Evolutionary conservation across 2,329 filamentous ascomycete genomes (phyloP).

Genomic region (Epichloe festucae): DNA sequence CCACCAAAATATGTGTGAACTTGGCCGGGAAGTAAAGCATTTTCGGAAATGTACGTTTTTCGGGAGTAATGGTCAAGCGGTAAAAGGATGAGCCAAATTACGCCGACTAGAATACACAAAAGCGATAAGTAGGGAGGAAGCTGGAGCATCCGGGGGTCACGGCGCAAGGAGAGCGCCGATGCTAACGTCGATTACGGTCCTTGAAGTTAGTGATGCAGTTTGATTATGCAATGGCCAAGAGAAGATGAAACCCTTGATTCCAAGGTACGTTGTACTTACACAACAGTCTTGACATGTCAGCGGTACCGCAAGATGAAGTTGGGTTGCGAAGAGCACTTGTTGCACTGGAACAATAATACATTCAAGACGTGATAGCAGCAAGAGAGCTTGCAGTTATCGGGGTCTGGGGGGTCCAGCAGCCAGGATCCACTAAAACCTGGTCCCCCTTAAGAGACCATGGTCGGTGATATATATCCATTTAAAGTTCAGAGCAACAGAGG

Average conservation of each 20-base stretch:
- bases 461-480: too few species aligned
- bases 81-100: constrained; percentile 80
- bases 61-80: constrained; percentile 86
- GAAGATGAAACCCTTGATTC: neutral
- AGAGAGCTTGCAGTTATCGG: neutral
- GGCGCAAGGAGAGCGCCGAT: constrained; percentile 56
- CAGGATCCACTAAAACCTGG: too few species aligned
- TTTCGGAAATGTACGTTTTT: constrained; percentile 92
- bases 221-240: neutral
- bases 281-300: constrained; percentile 39
- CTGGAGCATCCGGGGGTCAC: constrained; percentile 69
- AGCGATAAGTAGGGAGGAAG: constrained; percentile 80
- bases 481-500: too few species aligned
- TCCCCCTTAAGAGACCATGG: too few species aligned
- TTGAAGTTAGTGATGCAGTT: neutral
- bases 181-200: constrained; percentile 22
- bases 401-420: neutral
- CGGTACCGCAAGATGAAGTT: neutral
- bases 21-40: constrained; percentile 86
- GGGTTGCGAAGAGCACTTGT: neutral
- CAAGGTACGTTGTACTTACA: constrained; percentile 25
- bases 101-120: constrained; percentile 70
- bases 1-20: constrained; percentile 97
- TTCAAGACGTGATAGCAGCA: neutral
- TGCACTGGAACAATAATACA: neutral